Evolutionary conservation across 73 alveolate genomes (phyloP), one percentile per base, ranked within the genome.

Genomic region (Urostyla sp.): DNA sequence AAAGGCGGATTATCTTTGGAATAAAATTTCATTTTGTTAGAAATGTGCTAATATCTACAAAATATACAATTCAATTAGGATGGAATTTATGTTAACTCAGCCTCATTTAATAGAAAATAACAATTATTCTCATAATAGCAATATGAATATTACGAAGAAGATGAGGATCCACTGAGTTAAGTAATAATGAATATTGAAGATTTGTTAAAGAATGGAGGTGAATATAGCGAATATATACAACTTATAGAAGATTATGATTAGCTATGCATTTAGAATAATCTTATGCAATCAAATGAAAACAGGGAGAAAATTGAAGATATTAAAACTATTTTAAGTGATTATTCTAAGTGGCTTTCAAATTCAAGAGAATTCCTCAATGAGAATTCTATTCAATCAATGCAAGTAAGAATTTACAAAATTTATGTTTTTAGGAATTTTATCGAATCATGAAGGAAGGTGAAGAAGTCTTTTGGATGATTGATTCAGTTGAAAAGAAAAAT

Each of bases 231-330:
- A 8, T 37, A 43, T 63, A 60, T 16, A 8, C 20, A 40, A 15
- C 44, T 63, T 8, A 43, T 63, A 10, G 60, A 63, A 5, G 49
- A 38, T 2, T 13, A 43, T 40, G 79, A 63, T n/a, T n/a, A n/a
- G n/a, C n/a, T n/a, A n/a, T n/a, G n/a, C n/a, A n/a, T n/a, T 13
- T 5, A 4, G 1, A 37, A 6, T 3, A 10, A 37, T 6, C 4
- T 63, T 46, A 38, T 38, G 15, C 4, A 63, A n/a, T 43, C 32
- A 5, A 60, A 63, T 21, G 79, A 63, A 5, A 60, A 63, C 24
- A 43, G 16, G 26, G 16, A 3, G 2, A 63, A 63, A 40, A 46
- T 63, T 5, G 61, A 63, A 18, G 58, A 13, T 8, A 24, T 63
- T 10, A 63, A 23, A 21, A 63, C 37, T 40, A 3, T 38, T 4